Evolutionary conservation across 2,329 filamentous ascomycete genomes (phyloP).

Genomic region (Fusarium piperis): DNA sequence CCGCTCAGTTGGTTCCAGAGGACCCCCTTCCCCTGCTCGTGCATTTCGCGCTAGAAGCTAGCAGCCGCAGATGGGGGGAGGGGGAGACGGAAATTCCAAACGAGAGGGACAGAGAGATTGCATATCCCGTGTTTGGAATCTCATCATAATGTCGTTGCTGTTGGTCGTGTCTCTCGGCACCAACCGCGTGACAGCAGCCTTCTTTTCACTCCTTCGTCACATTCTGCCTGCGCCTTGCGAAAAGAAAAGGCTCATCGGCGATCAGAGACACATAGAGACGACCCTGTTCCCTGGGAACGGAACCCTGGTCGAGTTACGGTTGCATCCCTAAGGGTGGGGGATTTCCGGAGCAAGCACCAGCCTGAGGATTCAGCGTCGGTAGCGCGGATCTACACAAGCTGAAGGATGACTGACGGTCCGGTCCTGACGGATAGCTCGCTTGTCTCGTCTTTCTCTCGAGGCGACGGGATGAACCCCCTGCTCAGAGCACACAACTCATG

Average conservation of each 20-base stretch:
- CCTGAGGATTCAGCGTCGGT: neutral
- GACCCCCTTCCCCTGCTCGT: slow-evolving; percentile 4
- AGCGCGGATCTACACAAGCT: neutral
- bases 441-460: too few species aligned
- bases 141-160: neutral
- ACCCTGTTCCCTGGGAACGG: slow-evolving; percentile 1
- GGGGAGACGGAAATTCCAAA: neutral
- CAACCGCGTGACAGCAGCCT: neutral
- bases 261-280: neutral
- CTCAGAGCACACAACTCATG: neutral
- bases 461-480: neutral
- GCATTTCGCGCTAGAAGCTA: slow-evolving; percentile 2
- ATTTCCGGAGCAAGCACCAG: neutral
- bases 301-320: neutral
- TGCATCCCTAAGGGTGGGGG: neutral
- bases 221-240: neutral
- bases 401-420: neutral
- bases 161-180: neutral
- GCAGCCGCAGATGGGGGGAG: slow-evolving; percentile 4
- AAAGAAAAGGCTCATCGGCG: neutral
- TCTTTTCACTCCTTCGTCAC: neutral
- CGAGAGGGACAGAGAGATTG: neutral
- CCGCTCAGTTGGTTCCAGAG: slow-evolving; percentile 15
- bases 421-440: neutral
- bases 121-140: neutral